Evolutionary conservation across 495 filamentous ascomycete species (phyloP).

Genomic region (Penicillium subrubescens): DNA sequence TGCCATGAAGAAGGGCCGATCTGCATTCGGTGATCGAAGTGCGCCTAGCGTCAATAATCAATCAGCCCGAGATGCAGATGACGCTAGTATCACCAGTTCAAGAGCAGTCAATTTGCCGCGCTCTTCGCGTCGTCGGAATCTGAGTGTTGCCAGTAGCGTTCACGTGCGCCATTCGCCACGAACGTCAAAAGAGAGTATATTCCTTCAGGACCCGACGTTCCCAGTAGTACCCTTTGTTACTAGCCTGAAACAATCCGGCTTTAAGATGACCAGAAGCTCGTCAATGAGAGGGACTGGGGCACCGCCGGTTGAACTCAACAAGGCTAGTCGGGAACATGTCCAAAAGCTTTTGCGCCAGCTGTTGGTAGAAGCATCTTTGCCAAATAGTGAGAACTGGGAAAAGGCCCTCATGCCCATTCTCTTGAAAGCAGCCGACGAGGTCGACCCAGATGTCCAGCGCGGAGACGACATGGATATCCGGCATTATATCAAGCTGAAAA

Average conservation of each 20-base stretch:
- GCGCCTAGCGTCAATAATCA: slow-evolving; percentile 63
- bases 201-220: slow-evolving; percentile 34
- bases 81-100: slow-evolving; percentile 59
- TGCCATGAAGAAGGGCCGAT: slow-evolving; percentile 72
- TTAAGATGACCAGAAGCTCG: slow-evolving; percentile 75
- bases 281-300: slow-evolving; percentile 79
- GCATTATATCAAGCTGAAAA: slow-evolving; percentile 98
- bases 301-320: slow-evolving; percentile 79
- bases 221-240: slow-evolving; percentile 21
- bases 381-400: slow-evolving; percentile 79
- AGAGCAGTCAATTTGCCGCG: slow-evolving; percentile 55
- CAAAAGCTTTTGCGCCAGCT: slow-evolving; percentile 81
- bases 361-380: slow-evolving; percentile 72
- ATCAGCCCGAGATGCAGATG: slow-evolving; percentile 62
- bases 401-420: slow-evolving; percentile 89
- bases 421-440: slow-evolving; percentile 88
- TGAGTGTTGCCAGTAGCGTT: slow-evolving; percentile 72
- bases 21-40: slow-evolving; percentile 71
- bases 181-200: slow-evolving; percentile 44
- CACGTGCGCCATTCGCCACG: slow-evolving; percentile 72
- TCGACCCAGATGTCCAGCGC: slow-evolving; percentile 84
- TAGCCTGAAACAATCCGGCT: slow-evolving; percentile 37
- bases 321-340: slow-evolving; percentile 85
- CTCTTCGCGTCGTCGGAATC: slow-evolving; percentile 66
- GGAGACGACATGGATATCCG: slow-evolving; percentile 97